phyloP scores from a whole-genome alignment of 1,284 basidiomycete species.

The Boletus smithii region DNA sequence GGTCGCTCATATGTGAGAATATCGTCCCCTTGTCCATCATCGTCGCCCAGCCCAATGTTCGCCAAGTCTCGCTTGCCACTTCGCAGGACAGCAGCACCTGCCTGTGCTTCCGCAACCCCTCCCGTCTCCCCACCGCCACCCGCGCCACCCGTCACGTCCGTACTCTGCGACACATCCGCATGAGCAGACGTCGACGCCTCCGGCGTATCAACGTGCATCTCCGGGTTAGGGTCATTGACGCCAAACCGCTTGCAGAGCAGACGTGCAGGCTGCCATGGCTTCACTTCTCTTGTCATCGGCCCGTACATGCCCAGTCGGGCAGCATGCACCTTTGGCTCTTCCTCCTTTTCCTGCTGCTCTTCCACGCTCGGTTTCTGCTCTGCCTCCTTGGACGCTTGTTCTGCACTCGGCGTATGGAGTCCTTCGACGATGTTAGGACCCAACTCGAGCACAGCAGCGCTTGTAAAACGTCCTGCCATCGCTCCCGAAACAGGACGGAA shows the following conservation, averaged over 20 bases:
- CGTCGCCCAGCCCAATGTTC: slow-evolving; percentile 85
- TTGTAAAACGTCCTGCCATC: slow-evolving; percentile 91
- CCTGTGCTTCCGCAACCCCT: slow-evolving; percentile 11
- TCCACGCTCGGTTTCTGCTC: slow-evolving; percentile 41
- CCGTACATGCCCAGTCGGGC: slow-evolving; percentile 88
- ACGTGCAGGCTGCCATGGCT: slow-evolving; percentile 74
- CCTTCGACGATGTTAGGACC: slow-evolving; percentile 71
- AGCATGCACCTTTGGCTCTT: slow-evolving; percentile 77
- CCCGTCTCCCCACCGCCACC: slow-evolving; percentile 22
- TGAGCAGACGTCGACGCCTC: slow-evolving; percentile 22
- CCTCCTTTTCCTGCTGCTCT: slow-evolving; percentile 46
- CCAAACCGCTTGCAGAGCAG: slow-evolving; percentile 94
- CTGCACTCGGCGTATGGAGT: slow-evolving; percentile 60
- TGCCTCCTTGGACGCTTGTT: slow-evolving; percentile 32
- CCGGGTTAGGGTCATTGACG: slow-evolving; percentile 77
- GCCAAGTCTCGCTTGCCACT: slow-evolving; percentile 52
- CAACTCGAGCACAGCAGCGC: slow-evolving; percentile 61
- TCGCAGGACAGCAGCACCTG: slow-evolving; percentile 9
- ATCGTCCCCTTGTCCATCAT: slow-evolving; percentile 82
- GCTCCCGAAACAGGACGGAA: slow-evolving; percentile 91
- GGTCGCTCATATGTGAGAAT: slow-evolving; percentile 86
- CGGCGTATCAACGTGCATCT: slow-evolving; percentile 25
- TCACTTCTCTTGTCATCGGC: slow-evolving; percentile 71
- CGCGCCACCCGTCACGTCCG: slow-evolving; percentile 11
- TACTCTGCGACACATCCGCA: slow-evolving; percentile 12